Base-by-base conservation (phyloP, 176 grass and related monocot species). In the Areca catechu region DNA sequence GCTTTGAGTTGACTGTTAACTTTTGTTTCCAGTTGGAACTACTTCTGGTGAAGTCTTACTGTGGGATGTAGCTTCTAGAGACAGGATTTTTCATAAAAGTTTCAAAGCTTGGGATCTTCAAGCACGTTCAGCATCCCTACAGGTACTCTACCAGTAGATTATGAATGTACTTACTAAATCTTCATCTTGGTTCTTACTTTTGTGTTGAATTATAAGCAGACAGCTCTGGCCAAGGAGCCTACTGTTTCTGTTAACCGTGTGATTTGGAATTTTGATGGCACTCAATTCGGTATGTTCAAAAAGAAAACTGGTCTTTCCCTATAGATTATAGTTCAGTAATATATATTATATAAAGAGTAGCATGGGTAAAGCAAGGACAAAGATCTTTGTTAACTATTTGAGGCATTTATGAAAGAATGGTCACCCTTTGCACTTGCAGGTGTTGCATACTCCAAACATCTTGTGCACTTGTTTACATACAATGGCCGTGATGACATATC, bases 11-110 rank as follows among this genome's bases (percentile, higher is more conserved):
- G 2, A 66, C 14, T 27, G 22, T 69, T 4, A 56, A 20, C 9
- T 57, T 47, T 65, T 70, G n/a, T 53, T 62, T 70, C 47, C 10
- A 77, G 74, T 77, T 56, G 74, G 74, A 50, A 77, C 74, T 28
- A 77, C 53, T 51, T 9, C 19, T 7, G 74, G 74, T 61, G 74
- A 63, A 49, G 52, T 77, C 28, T 56, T 20, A 34, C 25, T 76
- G 30, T 77, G 74, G 74, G 65, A 77, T 30, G 22, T 77, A 29
- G 20, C 20, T 55, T 54, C 66, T 16, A 70, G 15, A 54, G 56
- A 77, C 28, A 70, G 57, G n/a, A 43, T 76, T 50, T 47, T 34
- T 70, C 53, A 53, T 17, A 48, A 23, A 28, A 53, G 37, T 16
- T 77, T 77, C 59, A 61, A 54, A 47, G 24, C 63, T 63, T 54